Evolutionary conservation across 768 basidiomycete genomes (phyloP), one percentile per base, ranked within the genome.

Genomic region (Rubroboletus pulcherrimus): DNA sequence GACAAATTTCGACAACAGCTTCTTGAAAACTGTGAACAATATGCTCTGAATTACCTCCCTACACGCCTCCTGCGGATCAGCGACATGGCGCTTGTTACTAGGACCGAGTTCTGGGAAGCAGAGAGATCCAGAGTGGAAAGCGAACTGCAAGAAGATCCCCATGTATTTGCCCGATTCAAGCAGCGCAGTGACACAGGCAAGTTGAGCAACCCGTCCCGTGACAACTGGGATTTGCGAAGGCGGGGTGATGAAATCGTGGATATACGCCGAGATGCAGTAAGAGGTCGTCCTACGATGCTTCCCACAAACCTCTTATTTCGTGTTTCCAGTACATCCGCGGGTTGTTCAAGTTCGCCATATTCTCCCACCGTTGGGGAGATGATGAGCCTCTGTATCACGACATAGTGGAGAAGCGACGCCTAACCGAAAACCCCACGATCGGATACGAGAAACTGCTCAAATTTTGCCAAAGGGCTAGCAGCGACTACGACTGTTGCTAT

Each of bases 361-460:
- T 65, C 45, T 65, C 65, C 10, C 63, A 65, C 19, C 60, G 60
- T 11, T 67, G 63, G 64, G 60, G 64, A 34, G 49, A 46, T 5
- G 63, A 61, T 8, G 62, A 67, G 7, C 62, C 62, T 19, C 39
- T 30, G 34, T 63, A 61, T 30, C 35, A 30, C 5, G 54, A 63
- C 40, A 53, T 64, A 9, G 17, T 35, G 39, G 40, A 47, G n/a
- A 12, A 8, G 33, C 21, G 21, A 21, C 12, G 8, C 33, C 12
- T 37, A n/a, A 24, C 7, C 9, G 33, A 51, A 54, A 39, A 40
- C 2, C 33, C 49, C 44, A 56, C 60, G 19, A 37, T 35, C 19
- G 66, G 66, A 31, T 56, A 62, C 42, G 15, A 44, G 19, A 67
- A 67, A 35, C 39, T 67, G 12, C 46, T 48, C 45, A 26, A 33